Evolutionary conservation across 1,139 yeast genomes (phyloP).

Genomic region (Hemisphaericaspora lyxosophila): DNA sequence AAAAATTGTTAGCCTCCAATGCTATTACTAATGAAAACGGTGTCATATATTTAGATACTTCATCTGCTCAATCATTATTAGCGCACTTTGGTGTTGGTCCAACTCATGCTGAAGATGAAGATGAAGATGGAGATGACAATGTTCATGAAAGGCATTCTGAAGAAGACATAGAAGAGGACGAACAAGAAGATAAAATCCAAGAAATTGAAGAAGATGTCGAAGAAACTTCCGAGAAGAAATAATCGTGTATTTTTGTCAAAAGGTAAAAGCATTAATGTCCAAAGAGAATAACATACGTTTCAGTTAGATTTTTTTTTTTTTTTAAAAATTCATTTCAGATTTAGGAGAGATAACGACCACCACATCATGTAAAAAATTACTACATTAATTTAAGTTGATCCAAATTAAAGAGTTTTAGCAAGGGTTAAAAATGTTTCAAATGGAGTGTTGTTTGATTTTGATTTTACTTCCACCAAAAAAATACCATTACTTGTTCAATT

Average conservation of each 20-base stretch:
- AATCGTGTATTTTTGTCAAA: no score
- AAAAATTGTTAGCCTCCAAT: conserved; percentile 51
- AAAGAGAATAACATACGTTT: not conserved
- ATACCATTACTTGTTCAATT: not conserved
- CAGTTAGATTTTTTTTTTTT: not conserved
- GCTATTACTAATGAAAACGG: conserved; percentile 57
- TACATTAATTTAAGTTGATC: not conserved
- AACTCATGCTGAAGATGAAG: conserved; percentile 28
- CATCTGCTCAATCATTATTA: conserved; percentile 49
- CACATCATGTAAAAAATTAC: no score
- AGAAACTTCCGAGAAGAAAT: conserved; percentile 3
- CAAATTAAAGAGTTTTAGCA: not conserved
- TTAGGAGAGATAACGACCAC: not conserved
- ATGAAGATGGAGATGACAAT: conserved; percentile 17
- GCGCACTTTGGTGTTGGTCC: conserved; percentile 50
- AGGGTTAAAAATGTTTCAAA: no score
- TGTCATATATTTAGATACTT: conserved; percentile 53
- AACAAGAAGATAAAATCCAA: conserved; percentile 6
- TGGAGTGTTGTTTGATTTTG: not conserved
- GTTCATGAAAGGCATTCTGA: conserved; percentile 9
- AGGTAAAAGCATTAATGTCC: not conserved
- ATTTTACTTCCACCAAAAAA: not conserved
- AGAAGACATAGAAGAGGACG: conserved; percentile 9
- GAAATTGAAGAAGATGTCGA: conserved; percentile 5
- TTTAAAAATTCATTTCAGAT: not conserved